Conservation (phyloP, 306 rosid genomes). For the Trifolium fragiferum region DNA sequence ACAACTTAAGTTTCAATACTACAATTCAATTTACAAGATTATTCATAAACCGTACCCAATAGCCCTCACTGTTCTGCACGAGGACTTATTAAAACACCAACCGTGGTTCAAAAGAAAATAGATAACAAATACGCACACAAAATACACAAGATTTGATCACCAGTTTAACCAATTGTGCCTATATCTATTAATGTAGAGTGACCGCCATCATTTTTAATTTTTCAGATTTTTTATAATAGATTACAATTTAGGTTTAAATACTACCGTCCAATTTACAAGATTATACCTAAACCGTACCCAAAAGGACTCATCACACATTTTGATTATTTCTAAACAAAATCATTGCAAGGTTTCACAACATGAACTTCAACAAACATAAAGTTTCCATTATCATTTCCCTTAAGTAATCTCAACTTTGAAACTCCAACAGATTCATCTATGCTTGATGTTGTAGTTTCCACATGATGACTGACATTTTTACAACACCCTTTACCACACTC, state of each 20-base stretch:
- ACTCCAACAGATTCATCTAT: slow-evolving; percentile 22
- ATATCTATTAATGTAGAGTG: neutral
- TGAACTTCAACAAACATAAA: slow-evolving; percentile 38
- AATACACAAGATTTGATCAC: neutral
- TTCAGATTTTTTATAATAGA: neutral
- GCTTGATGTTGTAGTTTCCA: slow-evolving; percentile 32
- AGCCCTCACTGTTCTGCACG: neutral
- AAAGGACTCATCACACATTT: neutral
- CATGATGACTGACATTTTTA: slow-evolving; percentile 38
- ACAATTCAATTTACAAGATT: too few species aligned
- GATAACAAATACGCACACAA: too few species aligned
- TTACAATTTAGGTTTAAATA: neutral
- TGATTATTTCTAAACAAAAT: slow-evolving; percentile 16
- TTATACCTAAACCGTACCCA: neutral
- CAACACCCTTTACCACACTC: slow-evolving; percentile 49
- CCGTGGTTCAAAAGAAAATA: neutral
- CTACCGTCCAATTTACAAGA: neutral
- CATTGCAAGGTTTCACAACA: slow-evolving; percentile 42
- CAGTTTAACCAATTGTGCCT: neutral
- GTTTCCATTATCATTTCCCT: slow-evolving; percentile 26
- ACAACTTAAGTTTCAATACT: too few species aligned
- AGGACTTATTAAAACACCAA: neutral
- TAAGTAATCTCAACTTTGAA: slow-evolving; percentile 33
- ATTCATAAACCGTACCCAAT: too few species aligned
- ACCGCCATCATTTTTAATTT: neutral